These are phyloP conservation scores for Pseudogymnoascus sp. DNA, from an alignment of 2,329 filamentous ascomycete species.

Conservation along the genomic window DNA sequence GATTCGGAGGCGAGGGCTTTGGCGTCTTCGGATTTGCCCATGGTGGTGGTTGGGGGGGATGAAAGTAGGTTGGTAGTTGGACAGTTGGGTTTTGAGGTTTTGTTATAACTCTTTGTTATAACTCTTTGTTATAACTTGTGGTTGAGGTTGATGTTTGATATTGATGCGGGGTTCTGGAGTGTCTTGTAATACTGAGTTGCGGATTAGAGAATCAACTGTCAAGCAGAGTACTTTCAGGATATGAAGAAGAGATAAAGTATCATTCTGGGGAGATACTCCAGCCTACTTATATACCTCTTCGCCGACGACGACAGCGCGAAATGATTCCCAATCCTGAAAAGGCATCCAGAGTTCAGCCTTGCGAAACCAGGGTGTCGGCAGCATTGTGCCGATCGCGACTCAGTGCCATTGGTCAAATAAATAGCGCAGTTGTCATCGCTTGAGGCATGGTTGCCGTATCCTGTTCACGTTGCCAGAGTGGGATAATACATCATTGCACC, in stretches of 20 bases:
- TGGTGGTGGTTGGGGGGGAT: constrained; percentile 18
- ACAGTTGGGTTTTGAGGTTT: neutral
- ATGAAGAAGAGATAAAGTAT: neutral
- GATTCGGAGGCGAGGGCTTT: neutral
- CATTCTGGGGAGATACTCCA: neutral
- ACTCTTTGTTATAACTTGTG: neutral
- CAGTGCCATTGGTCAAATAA: neutral
- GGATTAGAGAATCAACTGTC: neutral
- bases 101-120: constrained; percentile 1
- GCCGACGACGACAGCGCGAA: neutral
- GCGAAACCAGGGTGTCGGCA: neutral
- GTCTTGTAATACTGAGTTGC: neutral
- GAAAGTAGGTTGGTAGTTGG: neutral
- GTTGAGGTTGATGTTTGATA: neutral
- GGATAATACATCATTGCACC: neutral
- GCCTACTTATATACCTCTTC: neutral
- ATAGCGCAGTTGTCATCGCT: neutral
- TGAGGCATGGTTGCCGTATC: neutral
- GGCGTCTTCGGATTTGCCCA: neutral
- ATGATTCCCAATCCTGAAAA: neutral
- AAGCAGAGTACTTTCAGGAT: neutral
- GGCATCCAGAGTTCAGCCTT: neutral
- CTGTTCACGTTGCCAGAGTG: neutral
- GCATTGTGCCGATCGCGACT: neutral
- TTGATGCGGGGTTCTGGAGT: neutral